A percentile compares a stretch with the other conserved stretches of the same genome.
Evolutionary conservation across 2,329 filamentous ascomycete genomes (phyloP).

Genomic region (Fusarium mundagurra): DNA sequence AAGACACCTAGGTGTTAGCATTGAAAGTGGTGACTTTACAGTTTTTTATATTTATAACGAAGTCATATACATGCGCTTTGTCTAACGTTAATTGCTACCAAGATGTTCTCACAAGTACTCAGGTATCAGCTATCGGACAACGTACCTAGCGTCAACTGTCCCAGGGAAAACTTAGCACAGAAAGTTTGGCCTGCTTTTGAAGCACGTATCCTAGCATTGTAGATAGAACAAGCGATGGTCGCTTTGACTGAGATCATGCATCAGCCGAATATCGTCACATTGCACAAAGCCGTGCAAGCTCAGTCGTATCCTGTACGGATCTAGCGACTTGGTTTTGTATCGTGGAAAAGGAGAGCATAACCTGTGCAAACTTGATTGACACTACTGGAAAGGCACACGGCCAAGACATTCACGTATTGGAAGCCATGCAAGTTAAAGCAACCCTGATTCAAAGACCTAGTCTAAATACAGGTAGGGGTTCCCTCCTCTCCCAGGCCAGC

Average conservation of each 20-base stretch:
- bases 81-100: not conserved
- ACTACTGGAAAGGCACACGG: not conserved
- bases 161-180: too few relatives aligned
- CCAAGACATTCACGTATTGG: not conserved
- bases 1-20: not conserved
- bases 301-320: not conserved
- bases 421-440: slow-evolving; percentile 2
- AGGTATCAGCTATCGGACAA: not conserved
- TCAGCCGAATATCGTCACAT: not conserved
- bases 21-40: not conserved
- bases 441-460: slow-evolving; percentile 35
- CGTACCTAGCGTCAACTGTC: not conserved
- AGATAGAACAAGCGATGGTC: not conserved
- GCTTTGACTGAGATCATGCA: not conserved
- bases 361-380: not conserved
- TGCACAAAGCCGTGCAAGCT: not conserved
- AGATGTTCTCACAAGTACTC: not conserved
- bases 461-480: slow-evolving; percentile 39
- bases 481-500: slow-evolving; percentile 32
- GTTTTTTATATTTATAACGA: not conserved
- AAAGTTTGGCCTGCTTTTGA: not conserved
- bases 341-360: not conserved
- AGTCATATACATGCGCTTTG: not conserved
- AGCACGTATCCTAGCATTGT: not conserved
- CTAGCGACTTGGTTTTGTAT: not conserved